Evolutionary conservation across 2,329 filamentous ascomycete genomes (phyloP).

Genomic region (Capronia americana): DNA sequence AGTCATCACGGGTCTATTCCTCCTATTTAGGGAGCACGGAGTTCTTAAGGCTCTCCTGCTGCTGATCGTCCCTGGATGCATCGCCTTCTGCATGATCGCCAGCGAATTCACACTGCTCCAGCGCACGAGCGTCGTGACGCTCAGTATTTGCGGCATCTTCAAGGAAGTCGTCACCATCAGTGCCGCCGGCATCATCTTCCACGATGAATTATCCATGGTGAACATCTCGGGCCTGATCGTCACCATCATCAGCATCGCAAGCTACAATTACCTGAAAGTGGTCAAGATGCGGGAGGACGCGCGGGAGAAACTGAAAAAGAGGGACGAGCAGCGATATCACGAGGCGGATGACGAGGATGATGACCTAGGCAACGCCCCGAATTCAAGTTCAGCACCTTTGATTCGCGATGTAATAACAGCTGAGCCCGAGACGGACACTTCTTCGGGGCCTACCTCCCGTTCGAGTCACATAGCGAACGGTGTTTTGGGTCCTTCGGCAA

Average conservation of each 20-base stretch:
- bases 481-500: slow-evolving; percentile 8
- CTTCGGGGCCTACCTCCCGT: slow-evolving; percentile 5
- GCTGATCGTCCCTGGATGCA: slow-evolving; percentile 83
- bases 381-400: slow-evolving; percentile 21
- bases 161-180: slow-evolving; percentile 97
- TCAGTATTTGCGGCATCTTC: slow-evolving; percentile 97
- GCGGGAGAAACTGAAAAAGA: slow-evolving; percentile 48
- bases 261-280: slow-evolving; percentile 96
- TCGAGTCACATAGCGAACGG: slow-evolving; percentile 3
- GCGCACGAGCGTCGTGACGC: slow-evolving; percentile 91
- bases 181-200: slow-evolving; percentile 84
- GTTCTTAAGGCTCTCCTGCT: slow-evolving; percentile 70
- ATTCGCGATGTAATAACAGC: slow-evolving; percentile 23
- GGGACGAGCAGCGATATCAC: slow-evolving; percentile 32
- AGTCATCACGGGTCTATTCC: slow-evolving; percentile 69
- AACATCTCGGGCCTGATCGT: slow-evolving; percentile 88
- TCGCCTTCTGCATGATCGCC: slow-evolving; percentile 96
- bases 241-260: slow-evolving; percentile 82
- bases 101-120: slow-evolving; percentile 95
- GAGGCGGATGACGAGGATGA: slow-evolving; percentile 21
- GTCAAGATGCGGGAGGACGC: slow-evolving; percentile 84
- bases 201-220: slow-evolving; percentile 83
- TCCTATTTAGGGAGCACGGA: slow-evolving; percentile 72
- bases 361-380: slow-evolving; percentile 4
- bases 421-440: slow-evolving; percentile 15